These are phyloP conservation scores for Pythium diclinum DNA, from an alignment of 352 stramenopile species.

Conservation along the genomic window DNA sequence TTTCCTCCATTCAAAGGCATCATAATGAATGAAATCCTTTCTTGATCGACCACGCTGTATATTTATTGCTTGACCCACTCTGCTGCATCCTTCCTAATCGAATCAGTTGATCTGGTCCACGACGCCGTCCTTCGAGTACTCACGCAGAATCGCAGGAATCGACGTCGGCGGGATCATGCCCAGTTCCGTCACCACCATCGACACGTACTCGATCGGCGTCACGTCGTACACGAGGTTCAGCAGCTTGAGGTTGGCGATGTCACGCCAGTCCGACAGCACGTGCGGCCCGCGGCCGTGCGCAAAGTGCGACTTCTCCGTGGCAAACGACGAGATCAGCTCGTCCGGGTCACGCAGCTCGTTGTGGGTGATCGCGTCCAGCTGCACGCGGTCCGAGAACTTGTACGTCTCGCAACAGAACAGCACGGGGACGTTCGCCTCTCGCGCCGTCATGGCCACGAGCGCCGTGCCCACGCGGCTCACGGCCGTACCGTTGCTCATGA, in stretches of 20 bases:
- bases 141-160: conserved; percentile 95
- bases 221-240: conserved; percentile 95
- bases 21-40: neutral
- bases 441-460: conserved; percentile 90
- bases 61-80: neutral
- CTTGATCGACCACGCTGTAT: neutral
- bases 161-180: conserved; percentile 97
- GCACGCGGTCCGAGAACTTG: conserved; percentile 95
- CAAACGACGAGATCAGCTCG: conserved; percentile 69
- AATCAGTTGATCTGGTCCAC: conserved; percentile 38
- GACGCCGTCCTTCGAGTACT: conserved; percentile 81
- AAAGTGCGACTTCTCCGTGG: conserved; percentile 48
- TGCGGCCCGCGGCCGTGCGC: conserved; percentile 40
- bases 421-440: conserved; percentile 92
- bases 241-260: conserved; percentile 69
- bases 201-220: conserved; percentile 96
- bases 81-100: neutral
- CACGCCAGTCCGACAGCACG: conserved; percentile 78
- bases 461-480: conserved; percentile 90
- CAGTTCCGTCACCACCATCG: conserved; percentile 96
- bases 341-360: conserved; percentile 97
- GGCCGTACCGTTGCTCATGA: conserved; percentile 95
- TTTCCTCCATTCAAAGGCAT: neutral
- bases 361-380: conserved; percentile 96
- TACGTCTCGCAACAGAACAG: conserved; percentile 99